Percentiles rank a stretch among this genome's conserved stretches.
These are phyloP conservation scores for Pinus albicaulis DNA, from an alignment of 75 land plant species.

Conservation along the genomic window DNA sequence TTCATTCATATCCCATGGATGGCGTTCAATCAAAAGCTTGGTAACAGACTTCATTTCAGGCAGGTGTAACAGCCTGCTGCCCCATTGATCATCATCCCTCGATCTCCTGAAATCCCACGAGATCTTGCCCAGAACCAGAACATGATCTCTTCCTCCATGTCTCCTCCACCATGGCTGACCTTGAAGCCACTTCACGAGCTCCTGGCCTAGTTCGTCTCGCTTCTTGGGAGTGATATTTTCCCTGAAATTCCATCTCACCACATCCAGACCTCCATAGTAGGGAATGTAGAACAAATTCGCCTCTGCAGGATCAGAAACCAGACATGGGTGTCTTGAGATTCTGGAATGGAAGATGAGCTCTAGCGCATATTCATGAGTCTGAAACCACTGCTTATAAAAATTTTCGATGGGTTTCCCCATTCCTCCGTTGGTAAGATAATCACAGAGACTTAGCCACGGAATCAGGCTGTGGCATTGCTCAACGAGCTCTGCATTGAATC, in stretches of 20 bases:
- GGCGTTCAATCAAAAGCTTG: slow-evolving; percentile 70
- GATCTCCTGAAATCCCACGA: slow-evolving; percentile 70
- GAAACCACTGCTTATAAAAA: slow-evolving; percentile 44
- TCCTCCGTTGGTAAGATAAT: slow-evolving; percentile 38
- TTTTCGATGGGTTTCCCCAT: slow-evolving; percentile 34
- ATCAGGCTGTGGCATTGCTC: slow-evolving; percentile 20
- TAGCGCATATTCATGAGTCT: slow-evolving; percentile 67
- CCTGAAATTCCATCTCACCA: slow-evolving; percentile 72
- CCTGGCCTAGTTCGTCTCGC: slow-evolving; percentile 41
- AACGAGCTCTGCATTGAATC: slow-evolving; percentile 18
- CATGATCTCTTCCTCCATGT: slow-evolving; percentile 46
- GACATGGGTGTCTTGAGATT: slow-evolving; percentile 56
- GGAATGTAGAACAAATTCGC: slow-evolving; percentile 77
- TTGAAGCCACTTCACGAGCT: slow-evolving; percentile 60
- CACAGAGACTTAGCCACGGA: slow-evolving; percentile 45
- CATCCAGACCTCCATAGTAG: slow-evolving; percentile 67
- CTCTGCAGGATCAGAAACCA: slow-evolving; percentile 23
- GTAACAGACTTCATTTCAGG: slow-evolving; percentile 44
- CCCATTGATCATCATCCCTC: slow-evolving; percentile 28
- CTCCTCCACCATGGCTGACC: slow-evolving; percentile 34
- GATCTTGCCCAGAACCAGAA: slow-evolving; percentile 68
- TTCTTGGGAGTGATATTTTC: slow-evolving; percentile 34
- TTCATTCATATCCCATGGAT: slow-evolving; percentile 73
- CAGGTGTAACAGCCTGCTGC: slow-evolving; percentile 42
- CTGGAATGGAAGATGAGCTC: slow-evolving; percentile 71